These are phyloP conservation scores for Cryoendolithus antarcticus DNA, from an alignment of 2,329 filamentous ascomycete species.

Conservation along the genomic window DNA sequence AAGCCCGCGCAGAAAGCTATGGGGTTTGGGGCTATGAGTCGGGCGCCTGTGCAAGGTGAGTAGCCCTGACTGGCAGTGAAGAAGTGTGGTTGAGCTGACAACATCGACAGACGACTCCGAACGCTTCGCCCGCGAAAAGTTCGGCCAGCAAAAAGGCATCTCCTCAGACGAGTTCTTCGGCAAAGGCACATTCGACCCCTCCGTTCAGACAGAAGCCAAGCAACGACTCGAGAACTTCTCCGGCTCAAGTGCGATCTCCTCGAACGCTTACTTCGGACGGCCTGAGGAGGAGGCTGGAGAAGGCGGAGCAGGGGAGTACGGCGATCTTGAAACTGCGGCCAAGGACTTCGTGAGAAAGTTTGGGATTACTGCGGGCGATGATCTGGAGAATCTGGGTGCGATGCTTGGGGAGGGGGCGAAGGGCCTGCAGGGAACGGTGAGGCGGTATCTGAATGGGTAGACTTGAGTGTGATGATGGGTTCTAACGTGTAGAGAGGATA, in stretches of 20 bases:
- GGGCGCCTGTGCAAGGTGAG: constrained; percentile 54
- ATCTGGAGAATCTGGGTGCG: constrained; percentile 78
- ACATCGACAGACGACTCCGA: constrained; percentile 38
- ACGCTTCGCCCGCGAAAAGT: constrained; percentile 74
- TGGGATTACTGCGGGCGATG: constrained; percentile 88
- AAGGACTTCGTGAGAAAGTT: constrained; percentile 95
- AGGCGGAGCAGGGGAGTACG: constrained; percentile 59
- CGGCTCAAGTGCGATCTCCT: constrained; percentile 82
- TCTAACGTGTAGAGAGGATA: too few species aligned
- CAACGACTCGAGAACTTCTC: constrained; percentile 81
- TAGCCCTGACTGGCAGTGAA: constrained; percentile 1
- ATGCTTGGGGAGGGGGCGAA: constrained; percentile 75
- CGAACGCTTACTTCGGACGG: constrained; percentile 93
- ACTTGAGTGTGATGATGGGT: too few species aligned
- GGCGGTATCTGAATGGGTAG: constrained; percentile 23
- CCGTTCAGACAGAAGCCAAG: constrained; percentile 74
- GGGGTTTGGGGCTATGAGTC: constrained; percentile 64
- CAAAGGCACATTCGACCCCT: constrained; percentile 72
- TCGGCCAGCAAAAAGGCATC: constrained; percentile 86
- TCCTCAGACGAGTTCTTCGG: constrained; percentile 98
- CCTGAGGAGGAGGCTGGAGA: constrained; percentile 53
- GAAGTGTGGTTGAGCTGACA: not conserved
- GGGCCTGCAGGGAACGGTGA: constrained; percentile 58
- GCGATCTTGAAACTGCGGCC: constrained; percentile 81
- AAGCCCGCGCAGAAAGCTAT: constrained; percentile 57